A percentile compares a stretch with the other conserved stretches of the same genome.
Conservation (phyloP, 257 asterid species). For the Salvia splendens region DNA sequence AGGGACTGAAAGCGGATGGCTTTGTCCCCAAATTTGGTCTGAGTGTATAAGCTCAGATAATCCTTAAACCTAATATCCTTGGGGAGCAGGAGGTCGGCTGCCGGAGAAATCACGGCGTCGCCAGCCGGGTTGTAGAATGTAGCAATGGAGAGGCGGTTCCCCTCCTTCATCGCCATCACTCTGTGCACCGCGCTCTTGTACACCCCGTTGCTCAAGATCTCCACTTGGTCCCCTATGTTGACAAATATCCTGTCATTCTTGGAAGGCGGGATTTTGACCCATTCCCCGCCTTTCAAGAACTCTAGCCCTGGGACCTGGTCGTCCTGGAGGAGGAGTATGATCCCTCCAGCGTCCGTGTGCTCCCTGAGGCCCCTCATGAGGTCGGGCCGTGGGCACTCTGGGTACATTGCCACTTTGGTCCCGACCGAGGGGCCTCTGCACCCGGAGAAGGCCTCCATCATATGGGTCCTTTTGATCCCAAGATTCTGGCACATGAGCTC, state of each 20-base stretch:
- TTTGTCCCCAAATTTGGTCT: slow-evolving; percentile 73
- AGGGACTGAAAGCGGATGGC: slow-evolving; percentile 62
- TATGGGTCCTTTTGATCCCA: slow-evolving; percentile 55
- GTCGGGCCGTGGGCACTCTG: slow-evolving; percentile 66
- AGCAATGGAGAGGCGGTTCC: slow-evolving; percentile 79
- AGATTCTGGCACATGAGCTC: slow-evolving; percentile 79
- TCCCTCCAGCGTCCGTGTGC: slow-evolving; percentile 94
- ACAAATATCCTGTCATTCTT: slow-evolving; percentile 66
- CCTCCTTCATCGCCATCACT: slow-evolving; percentile 72
- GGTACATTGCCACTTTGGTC: slow-evolving; percentile 82
- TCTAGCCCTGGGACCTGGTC: slow-evolving; percentile 87
- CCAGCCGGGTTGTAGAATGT: slow-evolving; percentile 85
- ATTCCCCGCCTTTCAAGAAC: slow-evolving; percentile 76
- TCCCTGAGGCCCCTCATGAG: slow-evolving; percentile 81
- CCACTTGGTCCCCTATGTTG: slow-evolving; percentile 80
- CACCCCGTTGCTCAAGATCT: slow-evolving; percentile 70
- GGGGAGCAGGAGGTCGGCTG: slow-evolving; percentile 65
- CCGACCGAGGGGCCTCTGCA: slow-evolving; percentile 68
- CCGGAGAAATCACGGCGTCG: slow-evolving; percentile 77
- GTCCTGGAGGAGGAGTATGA: slow-evolving; percentile 83
- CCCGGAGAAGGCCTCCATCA: slow-evolving; percentile 69
- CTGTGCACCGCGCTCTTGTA: slow-evolving; percentile 77
- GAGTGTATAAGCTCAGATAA: slow-evolving; percentile 57
- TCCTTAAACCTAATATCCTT: slow-evolving; percentile 54
- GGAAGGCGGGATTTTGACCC: slow-evolving; percentile 87